Conservation (phyloP, 257 asterid genomes). For the Galeopsis tetrahit region DNA sequence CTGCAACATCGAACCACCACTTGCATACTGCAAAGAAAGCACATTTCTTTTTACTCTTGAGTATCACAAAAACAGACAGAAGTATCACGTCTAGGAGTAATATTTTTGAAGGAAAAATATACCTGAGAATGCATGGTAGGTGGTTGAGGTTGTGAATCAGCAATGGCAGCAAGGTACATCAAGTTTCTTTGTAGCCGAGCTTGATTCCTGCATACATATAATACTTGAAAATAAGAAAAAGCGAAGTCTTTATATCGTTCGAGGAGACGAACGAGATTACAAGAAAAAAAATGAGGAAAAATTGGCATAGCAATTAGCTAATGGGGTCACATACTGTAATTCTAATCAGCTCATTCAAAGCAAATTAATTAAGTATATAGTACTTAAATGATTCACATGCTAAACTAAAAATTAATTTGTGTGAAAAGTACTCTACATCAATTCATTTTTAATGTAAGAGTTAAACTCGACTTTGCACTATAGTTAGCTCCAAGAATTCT, state of each 20-base stretch:
- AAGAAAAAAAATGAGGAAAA: not conserved
- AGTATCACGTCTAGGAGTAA: too few species aligned
- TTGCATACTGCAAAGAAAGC: conserved; percentile 45
- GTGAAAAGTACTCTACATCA: not conserved
- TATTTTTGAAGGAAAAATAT: not conserved
- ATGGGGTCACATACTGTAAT: not conserved
- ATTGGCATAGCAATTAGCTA: not conserved
- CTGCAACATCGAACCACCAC: conserved; percentile 70
- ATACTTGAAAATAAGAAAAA: too few species aligned
- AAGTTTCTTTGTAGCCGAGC: conserved; percentile 89
- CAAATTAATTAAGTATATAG: not conserved
- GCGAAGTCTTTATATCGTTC: too few species aligned
- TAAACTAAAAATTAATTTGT: not conserved
- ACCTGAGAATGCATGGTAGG: conserved; percentile 93
- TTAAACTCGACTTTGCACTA: not conserved
- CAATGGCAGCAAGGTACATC: conserved; percentile 98
- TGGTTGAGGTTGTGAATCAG: conserved; percentile 96
- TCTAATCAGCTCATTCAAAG: not conserved
- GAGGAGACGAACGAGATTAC: too few species aligned
- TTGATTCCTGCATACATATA: conserved; percentile 57
- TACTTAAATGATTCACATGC: not conserved
- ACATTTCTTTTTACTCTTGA: not conserved
- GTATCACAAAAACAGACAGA: too few species aligned
- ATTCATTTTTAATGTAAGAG: not conserved
- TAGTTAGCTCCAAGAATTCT: too few species aligned